Evolutionary conservation across 78 protist genomes (phyloP).

Genomic region (Bodo saltans): DNA sequence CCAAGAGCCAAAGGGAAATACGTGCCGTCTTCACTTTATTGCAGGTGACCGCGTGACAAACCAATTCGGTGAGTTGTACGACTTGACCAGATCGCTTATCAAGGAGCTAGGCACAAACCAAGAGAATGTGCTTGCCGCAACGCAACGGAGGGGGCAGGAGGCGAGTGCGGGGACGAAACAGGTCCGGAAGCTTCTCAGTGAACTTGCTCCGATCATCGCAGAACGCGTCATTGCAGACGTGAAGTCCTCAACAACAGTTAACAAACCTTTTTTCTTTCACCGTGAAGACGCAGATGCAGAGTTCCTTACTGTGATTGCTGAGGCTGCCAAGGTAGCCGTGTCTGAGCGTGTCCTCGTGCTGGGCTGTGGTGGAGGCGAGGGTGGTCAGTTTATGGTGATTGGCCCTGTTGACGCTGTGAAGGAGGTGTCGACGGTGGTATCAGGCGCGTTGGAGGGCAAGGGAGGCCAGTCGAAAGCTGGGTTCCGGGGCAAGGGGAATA

Average conservation of each 20-base stretch:
- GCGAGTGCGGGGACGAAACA: not conserved
- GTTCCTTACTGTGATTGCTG: not conserved
- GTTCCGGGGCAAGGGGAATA: not conserved
- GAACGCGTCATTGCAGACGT: not conserved
- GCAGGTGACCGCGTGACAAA: not conserved
- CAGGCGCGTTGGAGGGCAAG: not conserved
- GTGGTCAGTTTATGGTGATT: not conserved
- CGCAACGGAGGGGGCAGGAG: not conserved
- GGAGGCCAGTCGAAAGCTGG: not conserved
- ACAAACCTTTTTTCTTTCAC: not conserved
- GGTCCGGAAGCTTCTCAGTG: not conserved
- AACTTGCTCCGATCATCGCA: not conserved
- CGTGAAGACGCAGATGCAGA: slow-evolving; percentile 1
- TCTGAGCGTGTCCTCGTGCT: not conserved
- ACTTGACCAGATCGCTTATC: not conserved
- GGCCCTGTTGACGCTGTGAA: not conserved
- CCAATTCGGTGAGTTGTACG: not conserved
- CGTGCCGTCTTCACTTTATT: not conserved
- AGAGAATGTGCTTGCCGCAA: not conserved
- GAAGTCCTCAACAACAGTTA: not conserved
- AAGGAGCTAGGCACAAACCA: slow-evolving; percentile 6
- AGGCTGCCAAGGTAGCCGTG: not conserved
- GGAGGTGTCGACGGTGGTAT: not conserved
- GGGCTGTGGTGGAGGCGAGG: not conserved
- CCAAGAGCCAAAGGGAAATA: not conserved